phyloP scores from a whole-genome alignment of 2,329 filamentous ascomycete species.

The Fusarium clavum region DNA sequence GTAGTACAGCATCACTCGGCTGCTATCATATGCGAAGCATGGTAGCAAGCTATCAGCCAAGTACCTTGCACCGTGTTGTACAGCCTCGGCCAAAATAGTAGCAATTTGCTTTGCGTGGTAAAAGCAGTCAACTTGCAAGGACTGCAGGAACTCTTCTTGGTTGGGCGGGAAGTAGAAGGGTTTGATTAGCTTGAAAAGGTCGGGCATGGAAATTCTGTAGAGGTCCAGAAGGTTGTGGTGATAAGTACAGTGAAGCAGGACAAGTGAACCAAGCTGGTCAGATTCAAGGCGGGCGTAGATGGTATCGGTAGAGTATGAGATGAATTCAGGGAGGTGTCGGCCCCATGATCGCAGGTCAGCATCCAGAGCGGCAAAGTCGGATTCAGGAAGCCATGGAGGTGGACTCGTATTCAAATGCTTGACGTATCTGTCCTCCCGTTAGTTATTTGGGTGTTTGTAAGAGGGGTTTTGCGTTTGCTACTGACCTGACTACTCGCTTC shows the following conservation, averaged over 20 bases:
- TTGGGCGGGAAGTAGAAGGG: slow-evolving; percentile 55
- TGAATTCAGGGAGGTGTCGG: slow-evolving; percentile 56
- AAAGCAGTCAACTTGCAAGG: slow-evolving; percentile 54
- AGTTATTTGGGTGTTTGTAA: neutral
- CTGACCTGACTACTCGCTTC: slow-evolving; percentile 54
- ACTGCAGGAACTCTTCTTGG: slow-evolving; percentile 52
- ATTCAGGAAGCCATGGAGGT: slow-evolving; percentile 58
- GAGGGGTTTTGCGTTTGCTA: slow-evolving; percentile 20
- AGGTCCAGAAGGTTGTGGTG: slow-evolving; percentile 60
- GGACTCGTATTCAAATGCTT: slow-evolving; percentile 55
- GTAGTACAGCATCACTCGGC: slow-evolving; percentile 61
- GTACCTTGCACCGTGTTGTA: slow-evolving; percentile 55
- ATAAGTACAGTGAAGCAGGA: slow-evolving; percentile 60
- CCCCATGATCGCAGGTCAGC: slow-evolving; percentile 56
- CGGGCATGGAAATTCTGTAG: slow-evolving; percentile 60
- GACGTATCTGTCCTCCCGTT: slow-evolving; percentile 51
- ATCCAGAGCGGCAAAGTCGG: slow-evolving; percentile 56
- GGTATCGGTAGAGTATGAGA: slow-evolving; percentile 57
- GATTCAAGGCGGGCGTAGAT: slow-evolving; percentile 61
- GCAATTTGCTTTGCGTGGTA: slow-evolving; percentile 55
- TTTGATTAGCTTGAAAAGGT: slow-evolving; percentile 57
- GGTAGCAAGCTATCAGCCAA: slow-evolving; percentile 59
- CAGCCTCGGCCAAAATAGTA: slow-evolving; percentile 54
- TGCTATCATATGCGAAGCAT: slow-evolving; percentile 61
- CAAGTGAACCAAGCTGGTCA: slow-evolving; percentile 58